Conservation (phyloP, 345 rosid species). For the thale cress (Arabidopsis thaliana) region DNA sequence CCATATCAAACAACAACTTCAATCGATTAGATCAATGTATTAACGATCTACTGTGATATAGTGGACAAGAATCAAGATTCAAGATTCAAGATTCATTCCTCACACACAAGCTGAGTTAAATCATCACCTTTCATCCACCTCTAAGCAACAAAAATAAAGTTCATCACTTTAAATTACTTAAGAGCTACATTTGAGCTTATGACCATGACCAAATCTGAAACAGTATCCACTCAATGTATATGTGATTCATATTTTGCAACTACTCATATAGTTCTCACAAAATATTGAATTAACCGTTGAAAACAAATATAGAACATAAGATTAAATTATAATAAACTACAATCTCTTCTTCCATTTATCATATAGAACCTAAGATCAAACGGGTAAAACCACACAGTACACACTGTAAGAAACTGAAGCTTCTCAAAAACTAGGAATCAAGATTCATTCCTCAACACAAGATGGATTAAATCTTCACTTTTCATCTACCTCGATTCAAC, state of each 20-base stretch:
- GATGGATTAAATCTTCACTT: background rate
- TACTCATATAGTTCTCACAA: background rate
- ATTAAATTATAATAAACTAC: background rate
- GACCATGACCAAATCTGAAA: background rate
- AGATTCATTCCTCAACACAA: background rate
- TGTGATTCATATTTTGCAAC: background rate
- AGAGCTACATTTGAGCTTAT: background rate
- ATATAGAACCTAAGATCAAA: background rate
- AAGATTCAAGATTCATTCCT: background rate
- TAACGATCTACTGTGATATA: too few species aligned
- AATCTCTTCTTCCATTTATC: background rate
- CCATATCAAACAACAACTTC: too few species aligned
- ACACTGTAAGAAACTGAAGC: background rate
- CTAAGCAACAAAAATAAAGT: background rate
- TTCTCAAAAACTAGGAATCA: background rate
- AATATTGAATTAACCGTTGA: background rate
- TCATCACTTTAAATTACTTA: too few species aligned
- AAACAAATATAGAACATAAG: background rate
- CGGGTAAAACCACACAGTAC: background rate
- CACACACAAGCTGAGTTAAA: background rate
- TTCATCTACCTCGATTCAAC: background rate
- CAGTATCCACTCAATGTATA: background rate
- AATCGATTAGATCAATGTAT: too few species aligned
- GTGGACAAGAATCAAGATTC: too few species aligned
- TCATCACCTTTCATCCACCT: background rate